Evolutionary conservation across 2,329 filamentous ascomycete species (phyloP).

Genomic region (Paraphaeosphaeria minitans): DNA sequence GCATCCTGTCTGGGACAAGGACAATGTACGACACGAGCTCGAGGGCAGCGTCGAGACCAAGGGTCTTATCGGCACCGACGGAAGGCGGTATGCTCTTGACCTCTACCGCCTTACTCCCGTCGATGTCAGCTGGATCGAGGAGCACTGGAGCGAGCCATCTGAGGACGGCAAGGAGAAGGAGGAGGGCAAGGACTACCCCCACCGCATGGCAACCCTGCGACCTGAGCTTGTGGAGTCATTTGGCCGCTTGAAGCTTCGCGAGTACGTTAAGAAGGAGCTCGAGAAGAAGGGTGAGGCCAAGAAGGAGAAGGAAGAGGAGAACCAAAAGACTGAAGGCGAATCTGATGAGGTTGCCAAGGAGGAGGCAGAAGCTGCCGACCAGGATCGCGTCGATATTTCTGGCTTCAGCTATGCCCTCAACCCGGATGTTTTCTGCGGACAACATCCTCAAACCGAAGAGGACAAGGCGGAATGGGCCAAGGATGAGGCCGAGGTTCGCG

Average conservation of each 20-base stretch:
- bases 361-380: slow-evolving; percentile 49
- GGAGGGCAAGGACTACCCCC: slow-evolving; percentile 71
- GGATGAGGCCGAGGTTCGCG: slow-evolving; percentile 87
- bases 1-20: slow-evolving; percentile 98
- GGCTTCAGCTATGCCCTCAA: slow-evolving; percentile 89
- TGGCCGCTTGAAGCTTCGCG: slow-evolving; percentile 82
- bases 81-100: slow-evolving; percentile 95
- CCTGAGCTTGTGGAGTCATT: slow-evolving; percentile 88
- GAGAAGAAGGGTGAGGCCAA: slow-evolving; percentile 46
- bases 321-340: slow-evolving; percentile 31
- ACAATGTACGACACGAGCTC: slow-evolving; percentile 84
- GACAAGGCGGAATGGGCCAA: slow-evolving; percentile 82
- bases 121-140: slow-evolving; percentile 89
- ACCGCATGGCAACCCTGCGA: slow-evolving; percentile 93
- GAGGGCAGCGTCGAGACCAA: slow-evolving; percentile 98
- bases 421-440: slow-evolving; percentile 93
- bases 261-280: slow-evolving; percentile 83
- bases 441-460: slow-evolving; percentile 84
- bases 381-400: slow-evolving; percentile 81
- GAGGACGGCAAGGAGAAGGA: slow-evolving; percentile 56
- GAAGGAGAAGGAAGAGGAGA: slow-evolving; percentile 63
- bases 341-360: slow-evolving; percentile 40
- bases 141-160: slow-evolving; percentile 58
- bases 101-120: slow-evolving; percentile 92
- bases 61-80: slow-evolving; percentile 94